Conservation (phyloP, 768 basidiomycete genomes). For the Leccinum arenicola region DNA sequence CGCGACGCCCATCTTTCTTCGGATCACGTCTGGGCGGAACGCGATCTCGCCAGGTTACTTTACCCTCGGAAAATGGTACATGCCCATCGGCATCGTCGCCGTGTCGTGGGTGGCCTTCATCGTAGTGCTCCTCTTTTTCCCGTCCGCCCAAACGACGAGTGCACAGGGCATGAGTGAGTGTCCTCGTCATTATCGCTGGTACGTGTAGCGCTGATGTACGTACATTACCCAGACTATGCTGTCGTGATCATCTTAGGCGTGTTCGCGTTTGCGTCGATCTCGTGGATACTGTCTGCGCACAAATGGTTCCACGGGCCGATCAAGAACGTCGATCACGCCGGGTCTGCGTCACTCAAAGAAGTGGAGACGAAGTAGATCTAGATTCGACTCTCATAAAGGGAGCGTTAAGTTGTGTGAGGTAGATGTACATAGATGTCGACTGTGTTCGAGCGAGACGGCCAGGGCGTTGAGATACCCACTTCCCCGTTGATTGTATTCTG, state of each 20-base stretch:
- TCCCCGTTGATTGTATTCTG: too few species aligned
- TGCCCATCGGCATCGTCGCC: slow-evolving; percentile 57
- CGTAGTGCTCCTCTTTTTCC: slow-evolving; percentile 57
- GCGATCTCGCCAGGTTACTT: slow-evolving; percentile 60
- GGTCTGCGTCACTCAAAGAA: slow-evolving; percentile 3
- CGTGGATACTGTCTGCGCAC: slow-evolving; percentile 64
- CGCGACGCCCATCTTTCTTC: slow-evolving; percentile 63
- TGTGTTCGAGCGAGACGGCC: background rate
- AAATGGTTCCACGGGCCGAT: slow-evolving; percentile 74
- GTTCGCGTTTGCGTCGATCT: slow-evolving; percentile 59
- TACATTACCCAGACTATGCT: slow-evolving; percentile 54
- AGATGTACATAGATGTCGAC: background rate
- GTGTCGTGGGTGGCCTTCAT: slow-evolving; percentile 68
- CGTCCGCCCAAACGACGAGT: slow-evolving; percentile 38
- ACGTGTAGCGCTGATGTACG: background rate
- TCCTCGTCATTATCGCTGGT: background rate
- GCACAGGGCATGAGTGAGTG: slow-evolving; percentile 56
- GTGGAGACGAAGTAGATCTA: slow-evolving; percentile 14
- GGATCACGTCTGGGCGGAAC: slow-evolving; percentile 65
- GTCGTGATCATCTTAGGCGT: slow-evolving; percentile 64
- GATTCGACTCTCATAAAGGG: background rate
- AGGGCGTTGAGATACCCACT: background rate
- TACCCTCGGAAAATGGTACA: slow-evolving; percentile 56
- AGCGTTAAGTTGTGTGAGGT: background rate
- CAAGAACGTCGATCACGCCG: slow-evolving; percentile 39